A percentile compares a stretch with the other conserved stretches of the same genome.
These are phyloP conservation scores for Agroathelia rolfsii DNA, from an alignment of 1,284 basidiomycete species.

Conservation along the genomic window DNA sequence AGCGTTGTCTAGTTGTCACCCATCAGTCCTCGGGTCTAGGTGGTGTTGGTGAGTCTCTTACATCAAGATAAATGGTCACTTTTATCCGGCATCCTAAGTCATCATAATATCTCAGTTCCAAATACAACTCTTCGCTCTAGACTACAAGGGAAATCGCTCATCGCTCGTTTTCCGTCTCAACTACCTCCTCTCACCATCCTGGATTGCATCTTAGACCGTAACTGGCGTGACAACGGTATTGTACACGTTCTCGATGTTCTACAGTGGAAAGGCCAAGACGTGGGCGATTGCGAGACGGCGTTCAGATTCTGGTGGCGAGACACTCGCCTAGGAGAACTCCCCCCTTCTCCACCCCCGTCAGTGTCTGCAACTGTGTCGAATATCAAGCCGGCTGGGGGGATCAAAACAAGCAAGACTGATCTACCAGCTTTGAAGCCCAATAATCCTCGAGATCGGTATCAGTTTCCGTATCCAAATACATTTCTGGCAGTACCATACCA, in stretches of 20 bases:
- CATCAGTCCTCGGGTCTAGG: conserved; percentile 56
- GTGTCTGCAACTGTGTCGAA: conserved; percentile 10
- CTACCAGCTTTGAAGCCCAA: too few species aligned
- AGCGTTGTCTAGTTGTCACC: conserved; percentile 69
- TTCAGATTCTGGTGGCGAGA: conserved; percentile 79
- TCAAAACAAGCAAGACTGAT: conserved; percentile 6
- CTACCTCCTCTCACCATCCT: conserved; percentile 65
- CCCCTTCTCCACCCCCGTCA: conserved; percentile 38
- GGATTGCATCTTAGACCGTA: conserved; percentile 67
- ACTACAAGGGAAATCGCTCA: conserved; percentile 59
- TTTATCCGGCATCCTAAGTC: conserved; percentile 2
- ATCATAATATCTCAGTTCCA: conserved; percentile 35
- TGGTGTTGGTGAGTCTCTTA: conserved; percentile 50
- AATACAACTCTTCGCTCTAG: conserved; percentile 68
- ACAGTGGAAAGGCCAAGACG: conserved; percentile 74
- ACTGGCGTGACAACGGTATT: conserved; percentile 66
- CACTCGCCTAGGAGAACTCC: conserved; percentile 57
- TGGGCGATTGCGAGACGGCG: conserved; percentile 67
- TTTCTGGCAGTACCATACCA: conserved; percentile 63
- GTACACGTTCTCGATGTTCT: conserved; percentile 70
- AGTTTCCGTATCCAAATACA: conserved; percentile 60
- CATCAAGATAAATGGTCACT: conserved; percentile 1
- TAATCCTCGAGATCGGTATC: conserved; percentile 23
- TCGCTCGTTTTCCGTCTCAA: conserved; percentile 63
- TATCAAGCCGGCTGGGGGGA: conserved; percentile 9